A percentile compares a stretch with the other conserved stretches of the same genome.
These are phyloP conservation scores for Solanum corneliomulleri DNA, from an alignment of 257 asterid species.

Conservation along the genomic window DNA sequence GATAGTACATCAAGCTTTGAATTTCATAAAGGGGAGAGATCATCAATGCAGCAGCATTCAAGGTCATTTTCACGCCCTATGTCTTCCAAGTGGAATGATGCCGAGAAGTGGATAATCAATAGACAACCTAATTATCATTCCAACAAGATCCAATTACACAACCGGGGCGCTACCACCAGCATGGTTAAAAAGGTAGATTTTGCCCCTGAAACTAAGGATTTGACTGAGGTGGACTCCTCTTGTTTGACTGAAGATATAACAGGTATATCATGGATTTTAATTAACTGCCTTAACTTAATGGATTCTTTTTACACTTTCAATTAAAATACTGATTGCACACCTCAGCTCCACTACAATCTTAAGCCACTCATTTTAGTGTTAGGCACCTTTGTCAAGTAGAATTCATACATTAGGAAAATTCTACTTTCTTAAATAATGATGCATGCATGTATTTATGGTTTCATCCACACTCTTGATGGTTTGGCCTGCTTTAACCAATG, in stretches of 20 bases:
- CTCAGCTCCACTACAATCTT: not conserved
- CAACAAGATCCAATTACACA: constrained; percentile 38
- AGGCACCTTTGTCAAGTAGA: not conserved
- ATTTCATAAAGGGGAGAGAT: constrained; percentile 84
- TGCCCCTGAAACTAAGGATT: constrained; percentile 53
- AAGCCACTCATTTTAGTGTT: not conserved
- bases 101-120: constrained; percentile 96
- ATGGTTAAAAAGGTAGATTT: constrained; percentile 66
- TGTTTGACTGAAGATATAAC: constrained; percentile 43
- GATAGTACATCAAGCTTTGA: constrained; percentile 98
- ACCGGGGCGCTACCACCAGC: constrained; percentile 19
- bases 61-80: constrained; percentile 66
- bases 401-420: not conserved
- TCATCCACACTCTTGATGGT: not conserved
- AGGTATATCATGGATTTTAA: constrained; percentile 30
- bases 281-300: not conserved
- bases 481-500: not conserved
- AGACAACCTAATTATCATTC: constrained; percentile 32
- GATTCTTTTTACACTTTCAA: not conserved
- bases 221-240: constrained; percentile 35
- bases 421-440: not conserved
- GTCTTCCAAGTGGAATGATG: constrained; percentile 96
- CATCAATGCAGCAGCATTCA: constrained; percentile 44
- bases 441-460: not conserved
- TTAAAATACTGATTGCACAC: not conserved